phyloP scores from a whole-genome alignment of 345 rosid species.

The Eucalyptus shirleyi region DNA sequence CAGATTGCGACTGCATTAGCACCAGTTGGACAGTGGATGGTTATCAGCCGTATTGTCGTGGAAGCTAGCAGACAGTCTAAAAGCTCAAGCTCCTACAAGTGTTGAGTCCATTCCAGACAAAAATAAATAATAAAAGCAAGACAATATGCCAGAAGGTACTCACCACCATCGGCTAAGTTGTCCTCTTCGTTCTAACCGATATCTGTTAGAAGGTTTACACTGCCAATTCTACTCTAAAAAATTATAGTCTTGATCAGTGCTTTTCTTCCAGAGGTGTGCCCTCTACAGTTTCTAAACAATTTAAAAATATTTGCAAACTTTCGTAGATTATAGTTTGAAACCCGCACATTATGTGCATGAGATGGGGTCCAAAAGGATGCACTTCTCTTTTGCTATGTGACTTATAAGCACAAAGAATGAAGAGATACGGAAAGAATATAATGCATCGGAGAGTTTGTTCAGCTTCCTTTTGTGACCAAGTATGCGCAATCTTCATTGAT shows the following conservation, averaged over 20 bases:
- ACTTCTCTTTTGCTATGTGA: background rate
- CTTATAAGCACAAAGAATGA: background rate
- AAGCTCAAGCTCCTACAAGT: background rate
- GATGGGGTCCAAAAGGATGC: background rate
- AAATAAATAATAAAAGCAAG: background rate
- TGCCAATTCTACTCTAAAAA: background rate
- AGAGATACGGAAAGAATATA: background rate
- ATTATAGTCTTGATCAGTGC: background rate
- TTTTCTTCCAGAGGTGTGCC: background rate
- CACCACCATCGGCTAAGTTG: background rate
- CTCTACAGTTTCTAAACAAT: background rate
- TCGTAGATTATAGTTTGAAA: background rate
- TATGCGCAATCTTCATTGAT: background rate
- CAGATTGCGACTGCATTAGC: conserved; percentile 48
- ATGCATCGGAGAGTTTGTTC: background rate
- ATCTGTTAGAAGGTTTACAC: background rate
- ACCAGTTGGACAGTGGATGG: background rate
- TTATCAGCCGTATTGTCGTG: background rate
- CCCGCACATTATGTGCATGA: background rate
- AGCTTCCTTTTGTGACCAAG: background rate
- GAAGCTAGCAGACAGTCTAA: background rate
- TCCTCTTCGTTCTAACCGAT: background rate
- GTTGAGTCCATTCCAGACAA: background rate
- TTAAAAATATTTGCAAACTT: background rate
- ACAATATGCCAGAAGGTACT: background rate